Conservation (phyloP, 495 filamentous ascomycete genomes). For the Penicillium salamii region DNA sequence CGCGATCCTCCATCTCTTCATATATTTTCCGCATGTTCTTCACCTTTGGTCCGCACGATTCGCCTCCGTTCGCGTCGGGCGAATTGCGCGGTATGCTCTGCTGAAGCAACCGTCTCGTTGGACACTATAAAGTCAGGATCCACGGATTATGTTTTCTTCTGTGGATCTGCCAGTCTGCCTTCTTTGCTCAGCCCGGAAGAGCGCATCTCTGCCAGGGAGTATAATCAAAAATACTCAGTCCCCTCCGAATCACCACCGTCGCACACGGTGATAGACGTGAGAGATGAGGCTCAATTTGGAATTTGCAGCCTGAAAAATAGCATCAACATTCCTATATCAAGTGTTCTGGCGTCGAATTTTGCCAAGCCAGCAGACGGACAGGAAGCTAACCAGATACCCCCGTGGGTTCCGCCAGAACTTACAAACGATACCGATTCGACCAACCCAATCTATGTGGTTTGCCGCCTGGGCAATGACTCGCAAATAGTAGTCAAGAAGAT, state of each 20-base stretch:
- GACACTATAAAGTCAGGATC: conserved; percentile 60
- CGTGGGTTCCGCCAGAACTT: conserved; percentile 45
- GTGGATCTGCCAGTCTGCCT: conserved; percentile 53
- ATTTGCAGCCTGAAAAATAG: conserved; percentile 71
- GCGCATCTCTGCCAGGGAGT: conserved; percentile 60
- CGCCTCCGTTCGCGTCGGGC: conserved; percentile 63
- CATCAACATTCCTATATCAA: conserved; percentile 74
- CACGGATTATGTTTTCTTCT: conserved; percentile 78
- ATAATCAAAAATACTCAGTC: conserved; percentile 23
- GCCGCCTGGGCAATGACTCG: conserved; percentile 85
- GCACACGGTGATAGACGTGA: conserved; percentile 74
- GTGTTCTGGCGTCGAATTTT: conserved; percentile 38
- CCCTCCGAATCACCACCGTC: not conserved
- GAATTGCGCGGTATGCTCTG: conserved; percentile 74
- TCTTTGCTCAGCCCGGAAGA: conserved; percentile 56
- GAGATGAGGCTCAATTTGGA: conserved; percentile 81
- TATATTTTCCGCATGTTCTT: conserved; percentile 69
- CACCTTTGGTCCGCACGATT: conserved; percentile 69
- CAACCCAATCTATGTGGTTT: conserved; percentile 70
- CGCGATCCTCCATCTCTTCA: conserved; percentile 47
- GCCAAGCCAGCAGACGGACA: conserved; percentile 2
- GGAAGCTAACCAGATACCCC: conserved; percentile 15
- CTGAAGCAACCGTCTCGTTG: conserved; percentile 55
- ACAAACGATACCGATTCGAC: conserved; percentile 20
- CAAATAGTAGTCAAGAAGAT: conserved; percentile 72